A percentile compares a stretch with the other conserved stretches of the same genome.
Evolutionary conservation across 1,139 yeast species (phyloP).

Genomic region (Hansenula lynferdii): DNA sequence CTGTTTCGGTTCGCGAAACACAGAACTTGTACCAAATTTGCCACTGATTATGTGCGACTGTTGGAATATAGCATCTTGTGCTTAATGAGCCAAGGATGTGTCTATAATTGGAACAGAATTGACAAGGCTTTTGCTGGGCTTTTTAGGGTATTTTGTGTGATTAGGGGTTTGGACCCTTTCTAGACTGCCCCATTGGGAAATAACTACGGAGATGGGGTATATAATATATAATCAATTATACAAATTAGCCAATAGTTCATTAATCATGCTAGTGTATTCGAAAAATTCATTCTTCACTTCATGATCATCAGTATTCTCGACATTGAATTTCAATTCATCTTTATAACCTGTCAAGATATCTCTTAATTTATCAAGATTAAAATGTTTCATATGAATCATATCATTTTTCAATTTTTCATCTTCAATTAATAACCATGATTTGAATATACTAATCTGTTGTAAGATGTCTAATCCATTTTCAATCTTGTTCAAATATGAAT

Average conservation of each 20-base stretch:
- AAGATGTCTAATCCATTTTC: conserved; percentile 12
- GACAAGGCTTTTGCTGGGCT: too few species aligned
- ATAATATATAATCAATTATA: conserved; percentile 1
- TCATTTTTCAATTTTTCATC: conserved; percentile 10
- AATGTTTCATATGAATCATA: conserved; percentile 1
- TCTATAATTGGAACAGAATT: too few species aligned
- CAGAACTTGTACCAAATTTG: too few species aligned
- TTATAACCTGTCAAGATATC: conserved; percentile 1
- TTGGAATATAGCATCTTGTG: too few species aligned
- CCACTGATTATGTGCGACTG: too few species aligned
- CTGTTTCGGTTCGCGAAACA: too few species aligned
- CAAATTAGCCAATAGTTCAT: conserved; percentile 2
- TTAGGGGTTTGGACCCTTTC: too few species aligned
- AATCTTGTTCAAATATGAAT: conserved; percentile 11
- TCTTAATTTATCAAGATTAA: background rate
- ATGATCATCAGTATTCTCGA: background rate
- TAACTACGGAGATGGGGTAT: background rate
- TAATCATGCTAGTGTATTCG: conserved; percentile 2
- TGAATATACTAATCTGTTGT: conserved; percentile 9
- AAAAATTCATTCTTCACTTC: background rate
- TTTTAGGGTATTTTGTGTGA: too few species aligned
- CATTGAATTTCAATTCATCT: conserved; percentile 1
- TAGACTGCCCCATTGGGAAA: background rate
- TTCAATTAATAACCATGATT: conserved; percentile 13
- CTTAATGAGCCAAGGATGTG: too few species aligned